Percentiles rank a stretch among this genome's conserved stretches.
Evolutionary conservation across 208 protist genomes (phyloP).

Genomic region (Leishmania aethiopica): DNA sequence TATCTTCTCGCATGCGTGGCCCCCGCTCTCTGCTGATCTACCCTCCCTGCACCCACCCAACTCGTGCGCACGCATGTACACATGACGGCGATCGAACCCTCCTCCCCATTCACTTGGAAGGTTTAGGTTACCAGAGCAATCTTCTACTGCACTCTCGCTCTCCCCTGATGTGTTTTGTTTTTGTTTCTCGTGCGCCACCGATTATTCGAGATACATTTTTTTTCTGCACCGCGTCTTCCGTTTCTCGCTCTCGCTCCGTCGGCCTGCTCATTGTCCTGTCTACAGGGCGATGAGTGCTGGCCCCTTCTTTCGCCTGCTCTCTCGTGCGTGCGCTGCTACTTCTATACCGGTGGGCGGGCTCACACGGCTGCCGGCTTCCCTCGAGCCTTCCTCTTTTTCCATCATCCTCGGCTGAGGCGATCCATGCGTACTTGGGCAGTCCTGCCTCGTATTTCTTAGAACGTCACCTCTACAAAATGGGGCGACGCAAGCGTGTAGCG

Average conservation of each 20-base stretch:
- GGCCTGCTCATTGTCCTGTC: neutral
- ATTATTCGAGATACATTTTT: neutral
- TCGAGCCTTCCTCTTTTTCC: constrained; percentile 8
- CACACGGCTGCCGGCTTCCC: neutral
- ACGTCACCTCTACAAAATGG: constrained; percentile 5
- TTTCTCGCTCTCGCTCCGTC: neutral
- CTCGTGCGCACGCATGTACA: neutral
- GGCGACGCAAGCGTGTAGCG: constrained; percentile 10
- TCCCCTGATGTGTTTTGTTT: neutral
- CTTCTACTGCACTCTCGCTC: neutral
- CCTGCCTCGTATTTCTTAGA: neutral
- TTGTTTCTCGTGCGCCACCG: neutral
- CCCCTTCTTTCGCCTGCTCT: neutral
- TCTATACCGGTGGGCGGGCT: neutral
- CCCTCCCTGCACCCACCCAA: too few relatives aligned
- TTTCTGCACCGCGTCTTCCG: neutral
- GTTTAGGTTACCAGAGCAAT: neutral
- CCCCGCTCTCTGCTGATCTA: neutral
- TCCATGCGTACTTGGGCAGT: neutral
- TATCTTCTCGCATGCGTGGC: neutral
- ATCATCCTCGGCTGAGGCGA: neutral
- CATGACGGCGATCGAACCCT: neutral
- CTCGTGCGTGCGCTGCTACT: neutral
- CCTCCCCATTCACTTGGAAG: neutral
- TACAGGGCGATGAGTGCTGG: neutral